A percentile compares a stretch with the other conserved stretches of the same genome.
Conservation (phyloP, 2,329 filamentous ascomycete species). For the Plectosphaerella sp. region DNA sequence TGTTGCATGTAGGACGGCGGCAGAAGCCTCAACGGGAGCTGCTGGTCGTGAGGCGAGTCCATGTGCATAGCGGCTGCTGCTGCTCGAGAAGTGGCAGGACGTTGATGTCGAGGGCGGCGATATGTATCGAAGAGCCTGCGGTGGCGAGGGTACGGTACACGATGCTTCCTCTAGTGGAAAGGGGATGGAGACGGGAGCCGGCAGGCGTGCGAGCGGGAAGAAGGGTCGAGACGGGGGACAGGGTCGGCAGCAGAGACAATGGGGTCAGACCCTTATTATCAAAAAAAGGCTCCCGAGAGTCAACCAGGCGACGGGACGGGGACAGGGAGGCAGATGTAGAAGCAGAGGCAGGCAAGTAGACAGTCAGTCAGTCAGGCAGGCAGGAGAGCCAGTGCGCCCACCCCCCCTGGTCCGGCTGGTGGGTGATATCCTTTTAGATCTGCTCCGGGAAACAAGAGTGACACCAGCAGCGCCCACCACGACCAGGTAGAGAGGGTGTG, state of each 20-base stretch:
- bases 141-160: not conserved
- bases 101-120: not conserved
- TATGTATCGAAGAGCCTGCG: not conserved
- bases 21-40: not conserved
- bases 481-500: not conserved
- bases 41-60: not conserved
- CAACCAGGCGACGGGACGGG: not conserved
- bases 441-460: not conserved
- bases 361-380: too few relatives aligned
- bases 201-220: constrained; percentile 5
- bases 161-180: constrained; percentile 7
- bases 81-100: constrained; percentile 4
- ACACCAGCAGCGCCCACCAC: not conserved
- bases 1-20: not conserved
- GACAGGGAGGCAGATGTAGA: not conserved
- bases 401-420: not conserved
- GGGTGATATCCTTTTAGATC: not conserved
- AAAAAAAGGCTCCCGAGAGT: not conserved
- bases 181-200: constrained; percentile 2
- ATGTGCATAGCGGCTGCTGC: not conserved
- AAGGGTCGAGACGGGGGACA: constrained; percentile 7
- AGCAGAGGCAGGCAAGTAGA: too few relatives aligned
- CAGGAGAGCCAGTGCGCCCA: not conserved
- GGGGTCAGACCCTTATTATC: constrained; percentile 12
- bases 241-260: constrained; percentile 10